Conservation (phyloP, 179 eudicot species). For the Spinacia oleracea region DNA sequence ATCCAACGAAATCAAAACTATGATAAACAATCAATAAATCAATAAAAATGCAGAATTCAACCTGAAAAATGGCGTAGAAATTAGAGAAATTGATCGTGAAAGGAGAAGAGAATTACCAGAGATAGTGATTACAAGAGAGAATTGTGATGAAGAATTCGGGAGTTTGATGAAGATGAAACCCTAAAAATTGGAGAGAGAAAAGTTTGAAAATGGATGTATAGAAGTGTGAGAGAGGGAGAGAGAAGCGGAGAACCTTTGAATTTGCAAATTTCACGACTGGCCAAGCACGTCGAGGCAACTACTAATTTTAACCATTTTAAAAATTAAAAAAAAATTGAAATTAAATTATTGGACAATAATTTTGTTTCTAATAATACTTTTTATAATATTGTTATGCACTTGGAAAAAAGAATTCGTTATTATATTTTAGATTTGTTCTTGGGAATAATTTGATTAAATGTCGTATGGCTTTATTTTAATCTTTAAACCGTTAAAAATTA, state of each 20-base stretch:
- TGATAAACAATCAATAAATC: neutral
- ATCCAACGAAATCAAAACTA: neutral
- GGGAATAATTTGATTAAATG: no score
- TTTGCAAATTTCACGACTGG: constrained; percentile 12
- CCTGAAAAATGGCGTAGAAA: neutral
- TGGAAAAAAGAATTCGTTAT: no score
- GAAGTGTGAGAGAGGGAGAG: neutral
- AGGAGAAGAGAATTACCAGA: neutral
- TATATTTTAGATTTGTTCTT: no score
- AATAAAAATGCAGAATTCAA: neutral
- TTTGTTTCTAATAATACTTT: no score
- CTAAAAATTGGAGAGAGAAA: constrained; percentile 2
- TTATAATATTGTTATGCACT: no score
- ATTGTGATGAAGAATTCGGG: neutral
- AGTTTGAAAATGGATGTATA: neutral
- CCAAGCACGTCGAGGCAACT: constrained; percentile 8
- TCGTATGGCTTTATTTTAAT: no score
- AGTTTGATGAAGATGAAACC: constrained; percentile 12
- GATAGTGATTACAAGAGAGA: neutral
- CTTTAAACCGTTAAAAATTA: no score
- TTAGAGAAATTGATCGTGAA: neutral
- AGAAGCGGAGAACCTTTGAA: constrained; percentile 19
- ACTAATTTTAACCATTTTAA: no score
- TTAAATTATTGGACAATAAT: no score
- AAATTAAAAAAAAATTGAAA: no score